These are phyloP conservation scores for Mucor racemosus DNA, from an alignment of 371 early-diverging fungal species.

Conservation along the genomic window DNA sequence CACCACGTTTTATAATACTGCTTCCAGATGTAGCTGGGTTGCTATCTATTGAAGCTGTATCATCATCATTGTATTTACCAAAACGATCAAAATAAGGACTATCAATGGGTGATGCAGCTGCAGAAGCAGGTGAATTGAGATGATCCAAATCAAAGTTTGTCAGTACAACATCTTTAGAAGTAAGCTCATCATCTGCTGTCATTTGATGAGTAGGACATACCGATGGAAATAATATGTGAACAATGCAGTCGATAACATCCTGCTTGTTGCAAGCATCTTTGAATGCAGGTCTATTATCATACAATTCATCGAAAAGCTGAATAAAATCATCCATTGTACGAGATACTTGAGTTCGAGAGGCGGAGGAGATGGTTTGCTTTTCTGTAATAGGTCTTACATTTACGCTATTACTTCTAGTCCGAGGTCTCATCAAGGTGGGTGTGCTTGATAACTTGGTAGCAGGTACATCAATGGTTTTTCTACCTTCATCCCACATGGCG, in stretches of 20 bases:
- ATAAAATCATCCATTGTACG: slow-evolving; percentile 51
- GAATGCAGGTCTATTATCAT: slow-evolving; percentile 57
- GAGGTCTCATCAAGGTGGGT: slow-evolving; percentile 8
- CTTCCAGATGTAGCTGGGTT: slow-evolving; percentile 1
- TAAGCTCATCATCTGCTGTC: slow-evolving; percentile 50
- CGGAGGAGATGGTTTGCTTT: not conserved
- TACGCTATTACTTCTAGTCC: slow-evolving; percentile 31
- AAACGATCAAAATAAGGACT: slow-evolving; percentile 14
- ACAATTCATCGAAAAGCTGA: slow-evolving; percentile 62
- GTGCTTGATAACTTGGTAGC: slow-evolving; percentile 2
- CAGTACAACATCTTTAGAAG: slow-evolving; percentile 46
- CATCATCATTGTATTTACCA: slow-evolving; percentile 18
- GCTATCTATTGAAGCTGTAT: slow-evolving; percentile 22
- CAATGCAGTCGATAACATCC: slow-evolving; percentile 64
- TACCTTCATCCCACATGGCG: slow-evolving; percentile 37
- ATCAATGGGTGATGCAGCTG: slow-evolving; percentile 24
- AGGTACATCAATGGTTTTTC: slow-evolving; percentile 22
- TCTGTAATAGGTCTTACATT: slow-evolving; percentile 9
- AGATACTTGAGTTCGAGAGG: slow-evolving; percentile 10
- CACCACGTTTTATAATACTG: slow-evolving; percentile 54
- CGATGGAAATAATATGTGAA: slow-evolving; percentile 59
- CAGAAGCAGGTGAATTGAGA: slow-evolving; percentile 13
- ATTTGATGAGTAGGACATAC: slow-evolving; percentile 53
- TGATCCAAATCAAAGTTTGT: slow-evolving; percentile 30
- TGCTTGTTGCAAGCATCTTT: slow-evolving; percentile 57